Percentiles rank a stretch among this genome's conserved stretches.
Conservation (phyloP, 2,329 filamentous ascomycete genomes). For the Claviceps humidiphila region DNA sequence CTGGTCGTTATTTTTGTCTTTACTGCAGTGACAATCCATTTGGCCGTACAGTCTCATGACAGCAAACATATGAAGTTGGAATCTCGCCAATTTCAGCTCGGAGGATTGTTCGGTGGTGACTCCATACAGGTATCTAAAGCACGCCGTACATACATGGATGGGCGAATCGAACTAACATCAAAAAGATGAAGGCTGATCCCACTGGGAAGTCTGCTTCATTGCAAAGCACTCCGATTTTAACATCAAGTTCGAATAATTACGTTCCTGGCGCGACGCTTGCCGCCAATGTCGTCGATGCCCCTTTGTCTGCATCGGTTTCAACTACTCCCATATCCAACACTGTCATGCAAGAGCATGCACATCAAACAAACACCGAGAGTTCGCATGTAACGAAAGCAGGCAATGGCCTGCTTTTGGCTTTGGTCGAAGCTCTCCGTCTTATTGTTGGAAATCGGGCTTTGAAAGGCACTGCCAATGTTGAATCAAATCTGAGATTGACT, state of each 20-base stretch:
- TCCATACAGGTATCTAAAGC: constrained; percentile 7
- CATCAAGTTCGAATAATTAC: neutral
- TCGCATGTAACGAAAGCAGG: neutral
- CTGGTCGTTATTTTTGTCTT: constrained; percentile 5
- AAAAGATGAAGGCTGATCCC: neutral
- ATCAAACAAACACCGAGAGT: neutral
- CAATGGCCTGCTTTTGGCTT: constrained; percentile 6
- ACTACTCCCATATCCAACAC: neutral
- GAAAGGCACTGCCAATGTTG: neutral
- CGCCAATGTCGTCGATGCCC: no score
- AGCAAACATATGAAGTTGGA: constrained; percentile 1
- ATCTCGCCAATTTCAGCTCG: constrained; percentile 15
- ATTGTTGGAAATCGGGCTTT: neutral
- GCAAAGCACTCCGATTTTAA: neutral
- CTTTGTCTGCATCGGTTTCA: neutral
- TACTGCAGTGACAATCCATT: constrained; percentile 4
- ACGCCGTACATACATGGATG: neutral
- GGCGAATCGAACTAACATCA: neutral
- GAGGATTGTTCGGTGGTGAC: constrained; percentile 8
- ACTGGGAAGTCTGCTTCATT: neutral
- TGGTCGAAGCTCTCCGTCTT: constrained; percentile 8
- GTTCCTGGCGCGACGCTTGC: neutral
- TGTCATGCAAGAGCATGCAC: neutral
- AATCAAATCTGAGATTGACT: neutral
- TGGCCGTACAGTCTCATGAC: neutral